Evolutionary conservation across 2,329 filamentous ascomycete genomes (phyloP), one percentile per base, ranked within the genome.

Genomic region (Claviceps pusilla): DNA sequence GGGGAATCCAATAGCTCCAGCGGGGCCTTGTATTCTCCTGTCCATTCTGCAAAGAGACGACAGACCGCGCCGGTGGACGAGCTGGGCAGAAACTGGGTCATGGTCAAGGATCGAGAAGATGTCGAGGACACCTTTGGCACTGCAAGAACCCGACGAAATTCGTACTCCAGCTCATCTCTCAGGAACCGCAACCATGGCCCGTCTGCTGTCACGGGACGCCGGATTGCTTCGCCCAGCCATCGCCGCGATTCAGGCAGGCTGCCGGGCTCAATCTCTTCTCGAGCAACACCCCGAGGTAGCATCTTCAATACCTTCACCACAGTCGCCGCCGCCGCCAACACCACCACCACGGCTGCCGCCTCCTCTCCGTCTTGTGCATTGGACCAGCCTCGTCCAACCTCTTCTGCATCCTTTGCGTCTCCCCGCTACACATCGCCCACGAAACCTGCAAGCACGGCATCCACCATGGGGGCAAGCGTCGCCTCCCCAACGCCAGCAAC

Each of bases 21-120:
- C 58, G 59, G 67, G 37, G 59, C 65, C n/a, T 67, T 72, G 1
- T 75, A 74, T 9, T 71, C 74, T 2, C 69, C 71, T 3, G 61
- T 65, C 31, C 75, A 73, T 3, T 70, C 75, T 1, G 68, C 73
- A 1, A 82, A 81, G 63, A 71, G 78, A 46, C 71, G 78, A 47
- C 78, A 81, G 56, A 72, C 77, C n/a, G 68, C 71, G 53, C 64
- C 71, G 1, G 70, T 73, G 19, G 76, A 80, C 57, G 79, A 84
- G 47, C 70, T 86, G 6, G 73, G 78, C 35, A 77, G 75, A 54
- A 86, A 82, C 68, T 89, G 86, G 86, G 83, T 89, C 33, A 74
- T 89, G 58, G 80, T 89, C 31, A 71, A 71, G 54, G 74, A 75
- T 46, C 65, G 62, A 54, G 75, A 75, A 48, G 65, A 61, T 59